A percentile compares a stretch with the other conserved stretches of the same genome.
Evolutionary conservation across 345 rosid genomes (phyloP).

Genomic region (Dipteronia dyeriana): DNA sequence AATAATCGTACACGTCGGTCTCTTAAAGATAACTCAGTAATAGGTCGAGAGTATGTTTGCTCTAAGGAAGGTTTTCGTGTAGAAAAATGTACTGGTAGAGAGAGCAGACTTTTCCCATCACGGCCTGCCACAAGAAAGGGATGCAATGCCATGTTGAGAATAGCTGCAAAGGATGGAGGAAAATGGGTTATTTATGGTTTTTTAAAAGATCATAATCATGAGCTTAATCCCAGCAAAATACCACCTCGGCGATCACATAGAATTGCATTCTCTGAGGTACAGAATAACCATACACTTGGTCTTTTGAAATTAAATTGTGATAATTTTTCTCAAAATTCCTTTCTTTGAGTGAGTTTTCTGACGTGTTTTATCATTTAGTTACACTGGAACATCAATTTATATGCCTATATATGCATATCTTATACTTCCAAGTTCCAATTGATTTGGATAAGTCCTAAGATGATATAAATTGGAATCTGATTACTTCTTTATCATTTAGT

Average conservation of each 20-base stretch:
- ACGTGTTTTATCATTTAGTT: background rate
- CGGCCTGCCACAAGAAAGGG: conserved; percentile 40
- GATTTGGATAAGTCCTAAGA: background rate
- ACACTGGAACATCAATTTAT: too few relatives aligned
- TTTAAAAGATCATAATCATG: conserved; percentile 45
- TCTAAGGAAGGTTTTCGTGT: conserved; percentile 42
- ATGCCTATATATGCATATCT: background rate
- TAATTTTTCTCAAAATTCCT: background rate
- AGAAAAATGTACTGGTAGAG: conserved; percentile 26
- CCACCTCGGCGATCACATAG: conserved; percentile 41
- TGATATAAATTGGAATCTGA: conserved; percentile 9
- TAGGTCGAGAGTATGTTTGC: conserved; percentile 48
- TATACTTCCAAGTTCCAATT: background rate
- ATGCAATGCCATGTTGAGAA: conserved; percentile 46
- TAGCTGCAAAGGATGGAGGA: conserved; percentile 40
- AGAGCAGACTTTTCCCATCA: conserved; percentile 21
- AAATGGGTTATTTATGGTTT: conserved; percentile 48
- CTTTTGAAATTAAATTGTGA: background rate
- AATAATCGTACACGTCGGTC: conserved; percentile 44
- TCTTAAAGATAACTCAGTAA: conserved; percentile 44
- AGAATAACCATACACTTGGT: background rate
- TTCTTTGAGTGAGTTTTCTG: background rate
- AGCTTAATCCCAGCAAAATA: conserved; percentile 36
- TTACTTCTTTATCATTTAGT: background rate
- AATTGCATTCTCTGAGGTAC: conserved; percentile 43